Evolutionary conservation across 1,284 basidiomycete genomes (phyloP), one percentile per base, ranked within the genome.

Genomic region (Cystobasidiaceae sp.): DNA sequence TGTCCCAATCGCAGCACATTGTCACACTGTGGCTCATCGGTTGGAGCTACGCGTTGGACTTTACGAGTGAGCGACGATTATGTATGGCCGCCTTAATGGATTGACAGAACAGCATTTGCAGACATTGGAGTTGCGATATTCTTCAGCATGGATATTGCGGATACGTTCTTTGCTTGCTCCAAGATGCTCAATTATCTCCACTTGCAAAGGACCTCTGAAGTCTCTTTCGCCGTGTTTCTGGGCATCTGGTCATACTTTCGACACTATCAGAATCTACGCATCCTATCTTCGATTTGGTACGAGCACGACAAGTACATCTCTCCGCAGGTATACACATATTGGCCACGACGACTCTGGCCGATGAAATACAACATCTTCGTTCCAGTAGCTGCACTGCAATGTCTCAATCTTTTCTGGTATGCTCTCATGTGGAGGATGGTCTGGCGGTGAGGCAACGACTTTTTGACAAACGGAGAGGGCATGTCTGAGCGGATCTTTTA

Each of bases 101-200:
- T n/a, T n/a, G n/a, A n/a, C n/a, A n/a, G n/a, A n/a, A 54, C n/a
- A 33, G 19, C 25, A 1, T 27, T 7, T 44, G 49, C 13, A 41
- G 17, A 7, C 19, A 93, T 97, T 58, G 94, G 94, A 13, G 91
- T 91, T 69, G 88, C 92, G 1, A 85, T 98, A 27, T 97, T 89
- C 73, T 83, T 94, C 74, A 94, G 92, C 75, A 98, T 97, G 94
- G 94, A 98, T 79, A 83, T 94, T 33, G 92, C 93, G 2, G 94
- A 98, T 75, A 79, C 85, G 23, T 90, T 89, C 79, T 82, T 98
- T 21, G 90, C 88, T 23, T 90, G 91, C 68, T 71, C 87, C 79
- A 25, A 46, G 44, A 30, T 23, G 48, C n/a, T 43, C n/a, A 39
- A 23, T 19, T 32, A 4, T 17, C 17, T 45, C 6, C 13, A 44